Evolutionary conservation across 345 rosid genomes (phyloP).

Genomic region (Arabis alpina): DNA sequence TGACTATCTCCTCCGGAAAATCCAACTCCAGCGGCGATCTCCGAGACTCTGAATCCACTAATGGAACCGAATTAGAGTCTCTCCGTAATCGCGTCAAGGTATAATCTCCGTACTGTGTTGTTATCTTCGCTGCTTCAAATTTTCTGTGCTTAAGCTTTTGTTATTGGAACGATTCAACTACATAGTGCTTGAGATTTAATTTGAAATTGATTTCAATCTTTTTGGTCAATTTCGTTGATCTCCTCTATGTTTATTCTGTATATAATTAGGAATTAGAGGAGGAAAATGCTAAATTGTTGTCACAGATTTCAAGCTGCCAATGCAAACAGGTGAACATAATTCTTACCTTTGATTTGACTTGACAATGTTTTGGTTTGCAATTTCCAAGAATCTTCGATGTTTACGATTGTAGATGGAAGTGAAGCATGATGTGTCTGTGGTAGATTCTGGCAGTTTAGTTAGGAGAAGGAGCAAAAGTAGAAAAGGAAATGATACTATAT

Average conservation of each 20-base stretch:
- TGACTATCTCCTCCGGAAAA: conserved; percentile 38
- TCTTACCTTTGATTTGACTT: conserved; percentile 16
- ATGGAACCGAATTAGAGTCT: conserved; percentile 39
- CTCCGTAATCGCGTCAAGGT: conserved; percentile 59
- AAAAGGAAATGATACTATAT: conserved; percentile 26
- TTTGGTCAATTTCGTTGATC: neutral
- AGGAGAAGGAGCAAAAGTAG: conserved; percentile 40
- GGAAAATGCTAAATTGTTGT: conserved; percentile 58
- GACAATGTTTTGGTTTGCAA: neutral
- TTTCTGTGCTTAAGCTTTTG: neutral
- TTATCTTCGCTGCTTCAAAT: conserved; percentile 1
- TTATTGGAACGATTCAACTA: conserved; percentile 9
- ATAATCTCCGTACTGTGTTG: neutral
- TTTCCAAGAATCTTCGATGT: neutral
- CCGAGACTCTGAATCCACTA: conserved; percentile 29
- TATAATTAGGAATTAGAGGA: conserved; percentile 63
- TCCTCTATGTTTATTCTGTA: neutral
- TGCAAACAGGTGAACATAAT: conserved; percentile 56
- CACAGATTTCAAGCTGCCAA: conserved; percentile 54
- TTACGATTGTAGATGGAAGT: conserved; percentile 41
- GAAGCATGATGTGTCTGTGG: conserved; percentile 36
- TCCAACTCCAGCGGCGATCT: conserved; percentile 13
- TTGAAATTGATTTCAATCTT: neutral
- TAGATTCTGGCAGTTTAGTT: conserved; percentile 27
- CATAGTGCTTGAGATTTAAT: neutral